These are phyloP conservation scores for Chlamydomonas sp. DNA, from an alignment of 139 green algal genomes.

Conservation along the genomic window DNA sequence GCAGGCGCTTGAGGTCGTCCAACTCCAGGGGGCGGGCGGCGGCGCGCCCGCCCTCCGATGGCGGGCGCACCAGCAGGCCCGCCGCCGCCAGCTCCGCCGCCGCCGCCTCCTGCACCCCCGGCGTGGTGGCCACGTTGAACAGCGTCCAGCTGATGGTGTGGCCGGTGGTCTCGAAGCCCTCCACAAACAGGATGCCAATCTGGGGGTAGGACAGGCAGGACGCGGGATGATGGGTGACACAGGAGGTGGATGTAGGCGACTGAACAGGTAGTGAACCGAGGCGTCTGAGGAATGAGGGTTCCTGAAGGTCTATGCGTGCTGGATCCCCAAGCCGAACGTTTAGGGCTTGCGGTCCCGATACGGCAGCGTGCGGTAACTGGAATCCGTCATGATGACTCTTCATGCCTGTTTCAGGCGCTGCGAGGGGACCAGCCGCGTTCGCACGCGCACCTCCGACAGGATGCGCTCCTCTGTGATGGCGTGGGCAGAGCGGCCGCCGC, in stretches of 20 bases:
- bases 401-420: background rate
- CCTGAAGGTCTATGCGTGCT: too few relatives aligned
- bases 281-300: too few relatives aligned
- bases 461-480: constrained; percentile 43
- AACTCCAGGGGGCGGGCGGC: constrained; percentile 10
- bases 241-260: too few relatives aligned
- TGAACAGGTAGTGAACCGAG: too few relatives aligned
- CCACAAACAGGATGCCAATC: constrained; percentile 75
- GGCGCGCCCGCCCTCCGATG: background rate
- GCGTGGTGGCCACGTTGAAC: constrained; percentile 57
- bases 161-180: constrained; percentile 76
- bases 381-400: too few relatives aligned
- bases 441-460: constrained; percentile 48
- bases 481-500: background rate
- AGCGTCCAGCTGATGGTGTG: constrained; percentile 75
- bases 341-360: too few relatives aligned
- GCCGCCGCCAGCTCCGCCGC: constrained; percentile 56
- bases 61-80: constrained; percentile 54
- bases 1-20: constrained; percentile 39
- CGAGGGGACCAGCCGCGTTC: background rate
- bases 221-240: background rate
- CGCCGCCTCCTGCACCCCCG: constrained; percentile 53
- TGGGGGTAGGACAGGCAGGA: constrained; percentile 2
- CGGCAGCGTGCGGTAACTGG: too few relatives aligned
- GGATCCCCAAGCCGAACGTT: too few relatives aligned